These are phyloP conservation scores for Baudoinia panamericana DNA, from an alignment of 495 filamentous ascomycete genomes.

Conservation along the genomic window DNA sequence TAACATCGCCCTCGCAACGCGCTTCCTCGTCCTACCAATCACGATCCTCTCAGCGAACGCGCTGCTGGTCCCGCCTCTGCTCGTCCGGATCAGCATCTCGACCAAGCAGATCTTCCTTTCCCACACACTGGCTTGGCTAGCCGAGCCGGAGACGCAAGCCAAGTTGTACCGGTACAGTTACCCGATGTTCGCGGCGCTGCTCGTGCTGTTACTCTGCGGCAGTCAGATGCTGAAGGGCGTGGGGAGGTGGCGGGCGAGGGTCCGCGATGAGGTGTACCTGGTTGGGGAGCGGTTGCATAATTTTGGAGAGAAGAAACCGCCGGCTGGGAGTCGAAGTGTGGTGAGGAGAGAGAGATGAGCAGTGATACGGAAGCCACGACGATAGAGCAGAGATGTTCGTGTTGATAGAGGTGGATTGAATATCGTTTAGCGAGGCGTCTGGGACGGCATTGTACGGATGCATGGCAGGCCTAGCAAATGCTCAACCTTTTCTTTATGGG, in stretches of 20 bases:
- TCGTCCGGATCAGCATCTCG: conserved; percentile 36
- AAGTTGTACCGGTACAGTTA: conserved; percentile 25
- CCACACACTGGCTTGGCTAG: background rate
- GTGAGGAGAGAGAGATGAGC: conserved; percentile 12
- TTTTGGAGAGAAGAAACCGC: conserved; percentile 50
- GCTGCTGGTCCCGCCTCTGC: conserved; percentile 43
- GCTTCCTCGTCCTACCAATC: conserved; percentile 67
- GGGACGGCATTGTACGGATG: too few species aligned
- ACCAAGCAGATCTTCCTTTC: background rate
- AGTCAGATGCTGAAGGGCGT: conserved; percentile 36
- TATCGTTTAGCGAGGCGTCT: too few species aligned
- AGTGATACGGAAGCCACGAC: too few species aligned
- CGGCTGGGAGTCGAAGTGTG: conserved; percentile 9
- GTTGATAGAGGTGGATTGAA: too few species aligned
- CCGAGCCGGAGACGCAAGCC: conserved; percentile 7
- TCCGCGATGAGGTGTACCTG: conserved; percentile 89
- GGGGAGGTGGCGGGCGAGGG: conserved; percentile 64
- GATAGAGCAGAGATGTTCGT: too few species aligned
- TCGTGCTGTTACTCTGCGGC: conserved; percentile 32
- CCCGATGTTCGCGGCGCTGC: conserved; percentile 35
- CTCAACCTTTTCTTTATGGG: too few species aligned
- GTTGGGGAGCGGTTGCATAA: conserved; percentile 92
- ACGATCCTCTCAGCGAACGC: conserved; percentile 43
- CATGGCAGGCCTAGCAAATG: too few species aligned
- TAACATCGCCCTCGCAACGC: conserved; percentile 62